Conservation (phyloP, 129 eudicot genomes). For the Escallonia herrerae region DNA sequence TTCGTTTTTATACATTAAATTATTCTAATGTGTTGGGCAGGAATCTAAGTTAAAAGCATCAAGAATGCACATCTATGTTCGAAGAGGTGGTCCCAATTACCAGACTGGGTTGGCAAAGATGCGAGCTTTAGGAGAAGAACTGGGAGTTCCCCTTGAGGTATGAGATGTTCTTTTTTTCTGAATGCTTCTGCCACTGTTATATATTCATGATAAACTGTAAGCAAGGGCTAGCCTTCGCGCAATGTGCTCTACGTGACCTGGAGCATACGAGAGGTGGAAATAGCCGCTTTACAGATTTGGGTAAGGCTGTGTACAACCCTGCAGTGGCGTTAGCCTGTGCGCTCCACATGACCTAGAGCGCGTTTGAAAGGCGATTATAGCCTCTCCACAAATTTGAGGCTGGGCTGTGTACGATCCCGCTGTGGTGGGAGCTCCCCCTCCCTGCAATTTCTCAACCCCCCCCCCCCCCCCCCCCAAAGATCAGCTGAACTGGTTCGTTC, state of each 20-base stretch:
- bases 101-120: conserved; percentile 76
- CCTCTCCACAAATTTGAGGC: no score
- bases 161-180: background rate
- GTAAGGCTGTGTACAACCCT: no score
- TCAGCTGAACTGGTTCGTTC: no score
- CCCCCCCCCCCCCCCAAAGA: no score
- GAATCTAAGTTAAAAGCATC: conserved; percentile 79
- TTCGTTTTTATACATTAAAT: background rate
- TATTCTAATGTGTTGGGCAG: conserved; percentile 19
- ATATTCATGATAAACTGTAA: no score
- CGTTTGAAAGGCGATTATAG: no score
- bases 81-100: conserved; percentile 90
- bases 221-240: background rate
- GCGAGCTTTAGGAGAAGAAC: conserved; percentile 74
- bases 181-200: background rate
- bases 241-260: background rate
- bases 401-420: no score
- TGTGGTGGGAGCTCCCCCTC: no score
- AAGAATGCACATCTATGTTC: conserved; percentile 74
- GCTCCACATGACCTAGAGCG: no score
- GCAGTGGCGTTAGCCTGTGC: no score
- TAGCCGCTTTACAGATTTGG: no score
- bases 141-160: conserved; percentile 81
- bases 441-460: no score
- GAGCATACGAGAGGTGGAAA: background rate